phyloP scores from a whole-genome alignment of 75 land plant genomes.

The Pseudotsuga menziesii region DNA sequence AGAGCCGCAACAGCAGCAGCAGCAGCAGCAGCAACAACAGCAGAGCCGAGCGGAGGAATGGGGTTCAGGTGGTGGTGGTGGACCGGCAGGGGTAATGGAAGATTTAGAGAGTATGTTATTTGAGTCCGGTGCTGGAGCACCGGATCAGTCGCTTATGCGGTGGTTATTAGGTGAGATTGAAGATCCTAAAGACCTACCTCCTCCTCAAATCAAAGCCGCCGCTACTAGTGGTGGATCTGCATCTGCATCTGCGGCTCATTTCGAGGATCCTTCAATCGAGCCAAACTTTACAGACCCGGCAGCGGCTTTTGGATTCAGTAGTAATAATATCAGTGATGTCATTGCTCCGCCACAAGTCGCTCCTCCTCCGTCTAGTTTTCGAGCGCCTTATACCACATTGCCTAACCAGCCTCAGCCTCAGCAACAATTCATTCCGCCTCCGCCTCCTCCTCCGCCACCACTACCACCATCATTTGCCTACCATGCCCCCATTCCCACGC shows the following conservation, averaged over 20 bases:
- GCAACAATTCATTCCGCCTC: too few species aligned
- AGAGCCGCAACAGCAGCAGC: neutral
- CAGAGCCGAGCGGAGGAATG: constrained; percentile 8
- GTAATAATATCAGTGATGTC: neutral
- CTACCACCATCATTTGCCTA: neutral
- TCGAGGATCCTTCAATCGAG: neutral
- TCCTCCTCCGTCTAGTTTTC: too few species aligned
- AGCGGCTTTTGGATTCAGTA: neutral
- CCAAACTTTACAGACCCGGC: neutral
- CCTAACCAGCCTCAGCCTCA: too few species aligned
- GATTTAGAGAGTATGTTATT: constrained; percentile 9
- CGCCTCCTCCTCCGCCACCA: neutral
- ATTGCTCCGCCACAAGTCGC: neutral
- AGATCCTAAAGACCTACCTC: too few species aligned
- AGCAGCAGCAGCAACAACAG: too few species aligned
- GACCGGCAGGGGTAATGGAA: neutral
- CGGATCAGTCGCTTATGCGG: constrained; percentile 11
- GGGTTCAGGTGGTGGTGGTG: neutral
- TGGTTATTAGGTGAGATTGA: constrained; percentile 1
- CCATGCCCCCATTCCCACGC: neutral
- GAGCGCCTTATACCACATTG: too few species aligned
- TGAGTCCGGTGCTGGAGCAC: neutral
- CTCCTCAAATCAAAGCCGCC: neutral
- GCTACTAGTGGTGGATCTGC: too few species aligned
- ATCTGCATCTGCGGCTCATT: too few species aligned